These are phyloP conservation scores for Cinchona pubescens DNA, from an alignment of 257 asterid species.

Conservation along the genomic window DNA sequence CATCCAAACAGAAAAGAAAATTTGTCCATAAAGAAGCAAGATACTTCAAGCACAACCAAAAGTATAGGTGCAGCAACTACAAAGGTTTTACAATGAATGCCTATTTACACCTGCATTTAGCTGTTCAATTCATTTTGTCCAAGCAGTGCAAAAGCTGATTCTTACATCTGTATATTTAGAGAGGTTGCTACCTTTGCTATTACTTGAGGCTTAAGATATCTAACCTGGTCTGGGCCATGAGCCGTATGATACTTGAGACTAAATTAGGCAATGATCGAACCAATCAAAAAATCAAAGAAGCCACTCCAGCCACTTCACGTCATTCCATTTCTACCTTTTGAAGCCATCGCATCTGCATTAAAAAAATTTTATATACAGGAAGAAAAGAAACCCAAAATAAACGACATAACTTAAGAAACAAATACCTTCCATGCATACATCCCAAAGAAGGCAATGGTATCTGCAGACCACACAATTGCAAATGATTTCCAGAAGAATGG, in stretches of 20 bases:
- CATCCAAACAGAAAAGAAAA: background rate
- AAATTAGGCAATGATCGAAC: constrained; percentile 6
- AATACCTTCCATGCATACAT: constrained; percentile 98
- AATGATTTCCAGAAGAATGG: constrained; percentile 91
- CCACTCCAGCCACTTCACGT: constrained; percentile 10
- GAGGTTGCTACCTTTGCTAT: constrained; percentile 3
- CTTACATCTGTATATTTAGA: background rate
- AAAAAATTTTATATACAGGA: background rate
- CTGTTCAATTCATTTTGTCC: background rate
- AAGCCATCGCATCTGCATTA: constrained; percentile 37
- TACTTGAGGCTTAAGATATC: constrained; percentile 8
- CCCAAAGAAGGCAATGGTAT: constrained; percentile 65
- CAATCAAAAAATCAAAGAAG: constrained; percentile 7
- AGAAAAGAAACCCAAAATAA: background rate
- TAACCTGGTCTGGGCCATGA: constrained; percentile 12
- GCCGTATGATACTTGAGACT: constrained; percentile 6
- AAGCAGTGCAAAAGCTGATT: background rate
- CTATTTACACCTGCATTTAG: background rate
- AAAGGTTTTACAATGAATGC: constrained; percentile 3
- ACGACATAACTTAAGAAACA: constrained; percentile 3
- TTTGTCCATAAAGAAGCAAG: background rate
- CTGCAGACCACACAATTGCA: constrained; percentile 96
- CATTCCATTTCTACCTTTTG: constrained; percentile 25
- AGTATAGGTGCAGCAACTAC: constrained; percentile 1
- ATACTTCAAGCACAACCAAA: background rate